Base-by-base conservation (phyloP, 345 rosid species). In the Lepidium didymum region DNA sequence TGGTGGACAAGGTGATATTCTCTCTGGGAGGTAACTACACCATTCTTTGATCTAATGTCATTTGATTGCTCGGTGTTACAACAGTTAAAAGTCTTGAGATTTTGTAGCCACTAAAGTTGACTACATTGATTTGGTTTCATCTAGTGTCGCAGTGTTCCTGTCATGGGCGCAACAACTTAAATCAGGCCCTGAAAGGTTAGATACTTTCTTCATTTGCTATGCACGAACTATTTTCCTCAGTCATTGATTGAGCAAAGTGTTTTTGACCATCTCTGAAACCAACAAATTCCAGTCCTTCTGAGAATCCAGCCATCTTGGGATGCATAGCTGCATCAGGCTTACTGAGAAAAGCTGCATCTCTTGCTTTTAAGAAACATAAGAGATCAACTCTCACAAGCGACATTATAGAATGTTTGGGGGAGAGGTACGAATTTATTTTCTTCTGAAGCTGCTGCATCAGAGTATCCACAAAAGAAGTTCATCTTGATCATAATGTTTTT, bases 1-100 rank as follows among this genome's bases (percentile, higher is more conserved):
- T 62, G 99, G 97, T 55, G 97, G 97, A 56, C 99, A 94, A 72
- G 99, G 97, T 16, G 97, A 94, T 73, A 89, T 94, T 62, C 99
- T 91, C 55, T 89, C 99, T 25, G 99, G 97, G 78, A 79, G 96
- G 99, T 93, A 13, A 65, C 38, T 23, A 47, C 15, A 49, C n/a
- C 9, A n/a, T 29, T 72, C 43, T 56, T 64, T 56, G 59, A 29
- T 38, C 44, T 6, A 16, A 7, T 45, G 36, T 19, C 14, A 46
- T 55, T 7, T 6, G 10, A 63, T 27, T 56, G 9, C 51, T 55
- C 15, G 0, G 44, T n/a, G 15, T 75, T 55, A 78, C 19, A 4
- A 29, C 16, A 5, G n/a, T 59, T 40, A 29, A 40, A 15, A 19
- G 44, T 25, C 14, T n/a, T 49, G 2, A 50, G 25, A 12, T 16